Conservation (phyloP, 352 stramenopile species). For the Globisporangium nagaii region DNA sequence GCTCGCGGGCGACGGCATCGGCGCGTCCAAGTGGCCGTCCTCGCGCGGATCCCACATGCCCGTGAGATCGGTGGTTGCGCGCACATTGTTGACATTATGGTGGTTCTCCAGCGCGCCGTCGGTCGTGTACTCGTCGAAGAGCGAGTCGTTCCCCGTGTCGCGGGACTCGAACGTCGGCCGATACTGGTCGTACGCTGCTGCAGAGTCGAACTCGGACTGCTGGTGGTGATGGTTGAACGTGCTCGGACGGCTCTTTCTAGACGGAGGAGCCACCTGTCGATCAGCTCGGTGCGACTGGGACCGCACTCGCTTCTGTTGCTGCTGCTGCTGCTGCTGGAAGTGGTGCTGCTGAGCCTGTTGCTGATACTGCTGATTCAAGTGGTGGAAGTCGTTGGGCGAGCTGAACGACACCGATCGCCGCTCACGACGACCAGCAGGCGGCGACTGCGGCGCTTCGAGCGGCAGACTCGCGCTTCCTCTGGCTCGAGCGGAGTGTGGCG, state of each 20-base stretch:
- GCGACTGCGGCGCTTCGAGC: background rate
- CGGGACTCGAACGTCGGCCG: background rate
- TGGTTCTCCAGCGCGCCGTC: slow-evolving; percentile 9
- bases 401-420: background rate
- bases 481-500: slow-evolving; percentile 7
- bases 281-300: background rate
- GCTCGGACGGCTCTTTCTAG: background rate
- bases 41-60: slow-evolving; percentile 32
- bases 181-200: background rate
- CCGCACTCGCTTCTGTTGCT: slow-evolving; percentile 1
- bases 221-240: slow-evolving; percentile 1
- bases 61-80: slow-evolving; percentile 38
- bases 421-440: slow-evolving; percentile 9
- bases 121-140: slow-evolving; percentile 44
- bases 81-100: slow-evolving; percentile 22
- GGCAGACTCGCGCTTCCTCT: background rate
- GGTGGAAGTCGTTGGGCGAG: slow-evolving; percentile 6
- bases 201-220: background rate
- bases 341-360: background rate
- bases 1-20: slow-evolving; percentile 3
- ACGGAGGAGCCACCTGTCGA: slow-evolving; percentile 10
- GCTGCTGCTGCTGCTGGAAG: slow-evolving; percentile 4
- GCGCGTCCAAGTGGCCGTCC: slow-evolving; percentile 8
- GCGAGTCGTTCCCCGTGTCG: slow-evolving; percentile 18
- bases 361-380: background rate